Percentiles rank a stretch among this genome's conserved stretches.
These are phyloP conservation scores for Rheum nobile DNA, from an alignment of 148 eudicot genomes.

Conservation along the genomic window DNA sequence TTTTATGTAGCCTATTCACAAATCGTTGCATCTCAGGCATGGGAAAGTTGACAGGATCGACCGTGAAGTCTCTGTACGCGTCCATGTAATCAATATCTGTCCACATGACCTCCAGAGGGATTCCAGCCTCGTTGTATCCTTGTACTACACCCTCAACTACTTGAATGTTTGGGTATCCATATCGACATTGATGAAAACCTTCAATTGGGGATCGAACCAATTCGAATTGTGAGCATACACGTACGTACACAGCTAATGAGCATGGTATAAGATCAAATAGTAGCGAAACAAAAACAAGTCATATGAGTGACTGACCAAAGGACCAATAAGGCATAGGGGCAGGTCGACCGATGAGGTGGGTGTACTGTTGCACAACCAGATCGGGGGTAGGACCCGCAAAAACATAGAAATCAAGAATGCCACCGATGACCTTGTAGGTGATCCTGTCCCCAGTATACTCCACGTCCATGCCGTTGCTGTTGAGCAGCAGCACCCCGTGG, in stretches of 20 bases:
- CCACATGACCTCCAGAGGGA: constrained; percentile 78
- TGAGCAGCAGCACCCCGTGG: constrained; percentile 62
- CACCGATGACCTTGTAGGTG: constrained; percentile 77
- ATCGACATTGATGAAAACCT: constrained; percentile 87
- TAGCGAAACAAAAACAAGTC: no score
- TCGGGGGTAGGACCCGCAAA: constrained; percentile 54
- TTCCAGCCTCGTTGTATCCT: constrained; percentile 40
- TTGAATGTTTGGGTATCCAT: constrained; percentile 46
- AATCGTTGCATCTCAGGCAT: constrained; percentile 43
- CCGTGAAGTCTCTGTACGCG: constrained; percentile 63
- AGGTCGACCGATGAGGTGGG: constrained; percentile 63
- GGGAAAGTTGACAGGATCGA: constrained; percentile 69
- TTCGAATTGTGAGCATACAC: no score
- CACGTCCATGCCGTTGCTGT: constrained; percentile 85
- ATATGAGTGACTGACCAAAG: constrained; percentile 45
- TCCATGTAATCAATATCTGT: constrained; percentile 88
- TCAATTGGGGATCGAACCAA: no score
- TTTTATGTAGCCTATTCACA: constrained; percentile 40
- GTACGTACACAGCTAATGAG: no score
- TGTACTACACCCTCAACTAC: constrained; percentile 50
- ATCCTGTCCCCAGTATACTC: constrained; percentile 53
- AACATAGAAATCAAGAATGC: constrained; percentile 57
- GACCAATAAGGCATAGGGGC: constrained; percentile 93
- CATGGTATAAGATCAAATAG: not conserved
- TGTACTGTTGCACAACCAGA: constrained; percentile 59